Conservation (phyloP, 2,329 filamentous ascomycete species). For the Penicillium sp. region DNA sequence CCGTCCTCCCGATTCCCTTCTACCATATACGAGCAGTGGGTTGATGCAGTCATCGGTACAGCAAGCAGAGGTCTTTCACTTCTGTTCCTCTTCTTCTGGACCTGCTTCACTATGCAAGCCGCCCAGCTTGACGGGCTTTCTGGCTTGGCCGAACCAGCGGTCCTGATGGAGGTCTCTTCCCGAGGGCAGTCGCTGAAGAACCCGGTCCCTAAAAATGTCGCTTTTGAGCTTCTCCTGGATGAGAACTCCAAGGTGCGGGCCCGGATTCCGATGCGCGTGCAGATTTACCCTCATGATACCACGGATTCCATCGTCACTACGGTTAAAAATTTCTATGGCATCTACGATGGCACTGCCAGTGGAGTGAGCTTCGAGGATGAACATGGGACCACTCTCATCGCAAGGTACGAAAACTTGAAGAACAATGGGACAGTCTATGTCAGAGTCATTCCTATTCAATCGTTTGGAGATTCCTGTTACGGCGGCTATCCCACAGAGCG, state of each 20-base stretch:
- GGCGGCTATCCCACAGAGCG: constrained; percentile 55
- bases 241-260: constrained; percentile 61
- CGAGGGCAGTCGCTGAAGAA: constrained; percentile 44
- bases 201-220: constrained; percentile 61
- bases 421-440: constrained; percentile 94
- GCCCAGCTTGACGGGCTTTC: constrained; percentile 40
- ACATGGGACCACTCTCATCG: constrained; percentile 86
- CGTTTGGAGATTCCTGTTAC: constrained; percentile 53
- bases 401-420: constrained; percentile 91
- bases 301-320: constrained; percentile 98
- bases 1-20: constrained; percentile 26
- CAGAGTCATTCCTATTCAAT: constrained; percentile 69
- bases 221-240: constrained; percentile 65
- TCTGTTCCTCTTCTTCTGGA: constrained; percentile 30
- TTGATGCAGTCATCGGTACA: constrained; percentile 40
- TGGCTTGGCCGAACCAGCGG: constrained; percentile 39
- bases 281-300: constrained; percentile 93
- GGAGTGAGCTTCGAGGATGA: constrained; percentile 96
- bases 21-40: constrained; percentile 36
- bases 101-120: constrained; percentile 40
- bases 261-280: constrained; percentile 68
- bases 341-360: constrained; percentile 79
- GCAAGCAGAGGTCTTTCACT: constrained; percentile 34
- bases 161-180: constrained; percentile 32
- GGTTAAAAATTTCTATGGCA: constrained; percentile 97